phyloP scores from a whole-genome alignment of 1,139 yeast species.

The Lodderomyces margitis region DNA sequence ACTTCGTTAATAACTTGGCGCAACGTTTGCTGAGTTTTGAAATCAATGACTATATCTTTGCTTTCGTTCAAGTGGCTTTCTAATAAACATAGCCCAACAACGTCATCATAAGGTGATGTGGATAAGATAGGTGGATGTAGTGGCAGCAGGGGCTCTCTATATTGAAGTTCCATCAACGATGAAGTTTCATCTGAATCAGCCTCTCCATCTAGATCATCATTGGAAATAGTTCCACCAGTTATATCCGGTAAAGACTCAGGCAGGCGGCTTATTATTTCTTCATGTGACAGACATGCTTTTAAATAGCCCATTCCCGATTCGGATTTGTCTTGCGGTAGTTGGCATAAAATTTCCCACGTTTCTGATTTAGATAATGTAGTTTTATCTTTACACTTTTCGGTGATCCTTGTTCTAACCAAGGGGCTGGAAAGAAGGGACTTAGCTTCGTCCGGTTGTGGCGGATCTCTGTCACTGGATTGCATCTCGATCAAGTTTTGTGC shows the following conservation, averaged over 20 bases:
- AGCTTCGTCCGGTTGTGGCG: background rate
- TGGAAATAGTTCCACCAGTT: background rate
- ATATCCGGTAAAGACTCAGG: background rate
- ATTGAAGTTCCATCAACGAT: constrained; percentile 13
- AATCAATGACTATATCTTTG: background rate
- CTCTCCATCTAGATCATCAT: constrained; percentile 6
- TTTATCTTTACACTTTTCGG: constrained; percentile 5
- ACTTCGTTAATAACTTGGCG: background rate
- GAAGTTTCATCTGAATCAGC: constrained; percentile 15
- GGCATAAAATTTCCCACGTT: constrained; percentile 9
- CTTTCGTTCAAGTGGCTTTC: background rate
- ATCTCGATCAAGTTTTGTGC: constrained; percentile 1
- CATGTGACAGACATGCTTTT: background rate
- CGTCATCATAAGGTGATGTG: background rate
- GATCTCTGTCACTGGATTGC: background rate
- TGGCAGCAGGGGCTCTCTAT: background rate
- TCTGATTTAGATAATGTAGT: constrained; percentile 7
- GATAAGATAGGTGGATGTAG: background rate
- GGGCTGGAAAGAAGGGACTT: background rate
- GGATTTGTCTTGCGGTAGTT: background rate
- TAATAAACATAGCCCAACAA: background rate
- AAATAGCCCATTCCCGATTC: background rate
- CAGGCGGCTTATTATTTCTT: background rate
- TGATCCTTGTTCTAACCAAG: constrained; percentile 6
- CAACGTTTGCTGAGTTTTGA: background rate